Evolutionary conservation across 257 asterid genomes (phyloP), one percentile per base, ranked within the genome.

Genomic region (Lantana camara): DNA sequence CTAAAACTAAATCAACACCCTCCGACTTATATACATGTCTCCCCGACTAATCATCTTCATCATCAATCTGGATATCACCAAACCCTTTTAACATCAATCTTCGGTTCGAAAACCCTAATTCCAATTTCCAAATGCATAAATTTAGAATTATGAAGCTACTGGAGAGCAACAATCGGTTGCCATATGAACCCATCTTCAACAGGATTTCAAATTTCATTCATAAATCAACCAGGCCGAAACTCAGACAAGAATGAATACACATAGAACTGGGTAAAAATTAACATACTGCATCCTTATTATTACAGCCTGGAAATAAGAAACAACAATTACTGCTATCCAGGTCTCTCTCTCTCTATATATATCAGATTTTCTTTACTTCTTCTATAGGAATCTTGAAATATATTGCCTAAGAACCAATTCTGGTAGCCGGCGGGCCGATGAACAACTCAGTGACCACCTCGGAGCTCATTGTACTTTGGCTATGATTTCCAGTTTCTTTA

Each of bases 391-490:
- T 19, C 0, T 29, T 22, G 37, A 9, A 48, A 48, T 20, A 48
- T 19, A 17, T 15, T 46, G 10, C 13, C 17, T 46, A 12, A 35
- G 49, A 16, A 2, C 15, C 20, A 38, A 48, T 60, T 68, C 62
- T 73, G 35, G 78, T 42, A 20, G 78, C 34, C 13, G 86, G 83
- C 5, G 69, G 79, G 7, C 83, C 86, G 2, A 80, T 80, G 66
- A 74, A 77, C 44, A 80, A 56, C 29, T 77, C 83, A 13, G 86
- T 80, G 32, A 67, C 86, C 32, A 77, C 80, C 42, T 80, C 77
- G 4, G 82, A 73, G 60, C 56, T 67, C 22, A 29, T 10, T 27
- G 70, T 57, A 19, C 57, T 67, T 59, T 45, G 72, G 45, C 63
- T 73, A 37, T 29, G 13, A 23, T 51, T 60, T 53, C 68, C 75